Base-by-base conservation (phyloP, 495 filamentous ascomycete genomes). In the Choiromyces venosus region DNA sequence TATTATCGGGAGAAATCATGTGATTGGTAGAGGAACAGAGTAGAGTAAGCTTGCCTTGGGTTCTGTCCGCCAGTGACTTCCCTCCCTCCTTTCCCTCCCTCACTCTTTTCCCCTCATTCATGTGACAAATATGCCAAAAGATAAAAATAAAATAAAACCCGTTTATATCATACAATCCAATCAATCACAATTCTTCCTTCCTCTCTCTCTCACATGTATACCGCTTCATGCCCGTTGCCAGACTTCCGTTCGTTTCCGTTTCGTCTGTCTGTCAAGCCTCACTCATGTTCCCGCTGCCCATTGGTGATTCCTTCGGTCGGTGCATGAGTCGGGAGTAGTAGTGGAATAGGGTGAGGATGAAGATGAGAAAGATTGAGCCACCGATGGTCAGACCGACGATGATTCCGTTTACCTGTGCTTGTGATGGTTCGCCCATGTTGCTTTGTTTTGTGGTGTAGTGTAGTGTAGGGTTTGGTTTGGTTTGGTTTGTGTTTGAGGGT, bases 281-380 rank as follows among this genome's bases (percentile, higher is more conserved):
- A 37, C 76, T 79, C 38, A 16, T 75, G 19, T 37, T 69, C 39
- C 74, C 76, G 37, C 76, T 78, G 14, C 67, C 76, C 39, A 66
- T 7, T 25, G 56, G 71, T 7, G 46, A 65, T n/a, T 65, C 77
- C 61, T 79, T 71, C 29, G 67, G 70, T 16, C 77, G 68, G 39
- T 80, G 78, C 74, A 79, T 79, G 25, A 68, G 71, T 38, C 78
- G 68, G 12, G 78, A 79, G 33, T 69, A 80, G 65, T 79, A 80
- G 40, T 80, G 78, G n/a, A 80, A 74, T 14, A 80, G 19, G 19
- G 77, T 75, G 35, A 80, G 61, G n/a, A 80, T n/a, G 29, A 80
- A 71, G 19, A 80, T 71, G 18, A 79, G 70, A 56, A 80, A 80
- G 37, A 80, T 71, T 38, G 64, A 74, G 10, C 67, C 74, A 8